A percentile compares a stretch with the other conserved stretches of the same genome.
phyloP scores from a whole-genome alignment of 2,329 filamentous ascomycete species.

The Chrysoporthe austroafricana region DNA sequence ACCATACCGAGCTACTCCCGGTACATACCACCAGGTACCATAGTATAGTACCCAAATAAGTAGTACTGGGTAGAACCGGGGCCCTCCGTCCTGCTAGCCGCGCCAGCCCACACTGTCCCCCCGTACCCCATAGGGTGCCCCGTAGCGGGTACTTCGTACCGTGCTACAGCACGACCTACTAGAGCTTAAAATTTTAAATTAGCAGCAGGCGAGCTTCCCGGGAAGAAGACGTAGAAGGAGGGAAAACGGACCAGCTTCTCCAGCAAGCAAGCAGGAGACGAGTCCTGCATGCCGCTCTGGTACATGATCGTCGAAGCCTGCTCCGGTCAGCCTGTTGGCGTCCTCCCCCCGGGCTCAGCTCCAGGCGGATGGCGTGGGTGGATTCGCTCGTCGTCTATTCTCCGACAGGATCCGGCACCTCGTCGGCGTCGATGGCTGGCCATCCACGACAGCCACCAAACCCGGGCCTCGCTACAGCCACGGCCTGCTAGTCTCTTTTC shows the following conservation, averaged over 20 bases:
- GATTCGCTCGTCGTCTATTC: neutral
- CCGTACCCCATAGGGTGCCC: neutral
- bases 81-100: neutral
- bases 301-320: neutral
- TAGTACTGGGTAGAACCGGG: neutral
- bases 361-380: neutral
- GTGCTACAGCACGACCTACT: neutral
- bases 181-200: conserved; percentile 5
- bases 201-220: neutral
- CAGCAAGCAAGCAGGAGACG: neutral
- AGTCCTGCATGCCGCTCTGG: neutral
- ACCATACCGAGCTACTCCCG: neutral
- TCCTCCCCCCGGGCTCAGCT: too few species aligned
- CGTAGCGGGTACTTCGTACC: neutral
- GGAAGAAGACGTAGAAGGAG: neutral
- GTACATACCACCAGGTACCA: neutral
- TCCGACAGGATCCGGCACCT: conserved; percentile 16
- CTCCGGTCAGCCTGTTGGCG: neutral
- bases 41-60: neutral
- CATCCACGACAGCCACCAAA: conserved; percentile 8
- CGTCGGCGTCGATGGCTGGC: conserved; percentile 12
- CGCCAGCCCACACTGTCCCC: neutral
- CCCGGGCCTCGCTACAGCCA: conserved; percentile 4
- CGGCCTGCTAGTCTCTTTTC: conserved; percentile 4
- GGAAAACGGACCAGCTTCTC: neutral